Evolutionary conservation across 306 rosid species (phyloP).

Genomic region (Cotoneaster glaucophyllus): DNA sequence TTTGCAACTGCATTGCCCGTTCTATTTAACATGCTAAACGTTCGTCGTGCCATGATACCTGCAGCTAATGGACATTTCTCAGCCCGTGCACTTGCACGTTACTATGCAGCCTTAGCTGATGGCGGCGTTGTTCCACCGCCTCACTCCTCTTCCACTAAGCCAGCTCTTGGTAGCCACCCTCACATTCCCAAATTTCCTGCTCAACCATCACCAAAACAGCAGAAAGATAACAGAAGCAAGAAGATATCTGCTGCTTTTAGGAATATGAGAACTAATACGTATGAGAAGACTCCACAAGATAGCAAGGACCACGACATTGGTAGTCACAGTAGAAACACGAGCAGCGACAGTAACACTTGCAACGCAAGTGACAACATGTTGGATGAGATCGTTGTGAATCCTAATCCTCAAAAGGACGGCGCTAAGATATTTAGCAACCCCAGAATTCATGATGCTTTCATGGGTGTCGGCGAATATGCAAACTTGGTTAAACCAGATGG

Average conservation of each 20-base stretch:
- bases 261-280: not conserved
- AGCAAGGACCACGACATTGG: not conserved
- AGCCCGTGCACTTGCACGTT: constrained; percentile 95
- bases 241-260: constrained; percentile 19
- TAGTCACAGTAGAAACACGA: constrained; percentile 10
- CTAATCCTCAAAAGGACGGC: constrained; percentile 11
- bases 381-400: not conserved
- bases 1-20: constrained; percentile 37
- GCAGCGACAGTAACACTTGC: constrained; percentile 13
- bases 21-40: constrained; percentile 61
- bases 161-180: constrained; percentile 83
- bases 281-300: constrained; percentile 18
- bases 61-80: constrained; percentile 93
- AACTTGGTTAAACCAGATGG: constrained; percentile 46
- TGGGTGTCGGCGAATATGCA: constrained; percentile 64
- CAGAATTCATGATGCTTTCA: constrained; percentile 65
- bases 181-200: constrained; percentile 67
- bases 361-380: not conserved
- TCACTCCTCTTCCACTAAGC: constrained; percentile 63
- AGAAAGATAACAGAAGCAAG: constrained; percentile 26
- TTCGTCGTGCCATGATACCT: constrained; percentile 88
- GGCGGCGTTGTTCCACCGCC: constrained; percentile 78
- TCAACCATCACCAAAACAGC: constrained; percentile 28
- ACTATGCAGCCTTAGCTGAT: constrained; percentile 81
- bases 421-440: constrained; percentile 51